phyloP scores from a whole-genome alignment of 1,284 basidiomycete species.

The Rhodotorula sp. region DNA sequence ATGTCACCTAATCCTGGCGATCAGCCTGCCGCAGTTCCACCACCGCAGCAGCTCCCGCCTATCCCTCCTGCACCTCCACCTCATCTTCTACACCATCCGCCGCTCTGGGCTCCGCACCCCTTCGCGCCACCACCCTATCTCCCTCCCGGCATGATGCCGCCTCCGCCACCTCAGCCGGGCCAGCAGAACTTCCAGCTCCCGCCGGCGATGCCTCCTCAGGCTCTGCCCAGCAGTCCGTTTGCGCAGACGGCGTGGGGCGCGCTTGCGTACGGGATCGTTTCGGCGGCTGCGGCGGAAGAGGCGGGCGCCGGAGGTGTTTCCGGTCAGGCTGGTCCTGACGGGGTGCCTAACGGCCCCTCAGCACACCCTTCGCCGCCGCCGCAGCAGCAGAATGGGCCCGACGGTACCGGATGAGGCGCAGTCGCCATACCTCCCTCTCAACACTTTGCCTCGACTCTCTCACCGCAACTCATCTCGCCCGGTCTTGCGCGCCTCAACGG shows the following conservation, averaged over 20 bases:
- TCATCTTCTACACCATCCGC: not conserved
- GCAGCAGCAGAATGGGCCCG: not conserved
- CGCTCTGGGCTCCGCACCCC: slow-evolving; percentile 9
- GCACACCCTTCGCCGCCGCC: not conserved
- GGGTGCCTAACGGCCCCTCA: no score
- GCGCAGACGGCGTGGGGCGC: slow-evolving; percentile 31
- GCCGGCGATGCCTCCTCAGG: not conserved
- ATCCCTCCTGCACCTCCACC: not conserved
- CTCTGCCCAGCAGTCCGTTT: slow-evolving; percentile 17
- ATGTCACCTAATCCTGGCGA: not conserved
- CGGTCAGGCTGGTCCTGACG: not conserved
- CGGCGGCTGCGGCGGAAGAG: slow-evolving; percentile 30
- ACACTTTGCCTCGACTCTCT: not conserved
- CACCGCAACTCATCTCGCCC: no score
- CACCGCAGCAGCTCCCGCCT: not conserved
- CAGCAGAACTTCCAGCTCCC: slow-evolving; percentile 7
- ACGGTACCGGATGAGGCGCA: not conserved
- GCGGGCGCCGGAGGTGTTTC: slow-evolving; percentile 2
- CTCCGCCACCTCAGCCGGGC: not conserved
- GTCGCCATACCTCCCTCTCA: not conserved
- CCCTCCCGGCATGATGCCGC: not conserved
- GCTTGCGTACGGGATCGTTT: slow-evolving; percentile 28
- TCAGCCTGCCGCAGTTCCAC: not conserved
- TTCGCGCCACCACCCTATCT: not conserved
- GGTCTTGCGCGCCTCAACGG: no score